A percentile compares a stretch with the other conserved stretches of the same genome.
phyloP scores from a whole-genome alignment of 805 yeast genomes.

The Yarrowia keelungensis region DNA sequence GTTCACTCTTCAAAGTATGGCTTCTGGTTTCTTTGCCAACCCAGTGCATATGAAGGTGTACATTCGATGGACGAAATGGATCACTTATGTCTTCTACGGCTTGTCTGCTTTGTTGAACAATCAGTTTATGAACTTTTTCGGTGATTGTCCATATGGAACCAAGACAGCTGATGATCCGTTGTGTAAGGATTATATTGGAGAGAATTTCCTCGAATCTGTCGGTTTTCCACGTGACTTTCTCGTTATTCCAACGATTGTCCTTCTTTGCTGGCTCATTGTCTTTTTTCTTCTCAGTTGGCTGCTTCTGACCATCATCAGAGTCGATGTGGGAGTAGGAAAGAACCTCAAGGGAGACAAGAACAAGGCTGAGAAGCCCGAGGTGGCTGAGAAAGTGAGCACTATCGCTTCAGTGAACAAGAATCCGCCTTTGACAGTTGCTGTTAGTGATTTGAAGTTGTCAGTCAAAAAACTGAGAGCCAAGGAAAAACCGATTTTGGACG shows the following conservation, averaged over 20 bases:
- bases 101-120: slow-evolving; percentile 73
- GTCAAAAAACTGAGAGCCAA: slow-evolving; percentile 41
- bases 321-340: slow-evolving; percentile 60
- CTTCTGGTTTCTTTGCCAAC: slow-evolving; percentile 82
- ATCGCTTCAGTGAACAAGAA: slow-evolving; percentile 42
- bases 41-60: slow-evolving; percentile 79
- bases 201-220: slow-evolving; percentile 58
- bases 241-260: slow-evolving; percentile 66
- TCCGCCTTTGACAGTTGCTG: slow-evolving; percentile 19
- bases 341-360: slow-evolving; percentile 38
- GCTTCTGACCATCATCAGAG: slow-evolving; percentile 57
- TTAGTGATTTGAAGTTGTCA: slow-evolving; percentile 39
- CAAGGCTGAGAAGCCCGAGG: slow-evolving; percentile 5
- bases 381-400: slow-evolving; percentile 33
- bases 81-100: slow-evolving; percentile 78
- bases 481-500: slow-evolving; percentile 53
- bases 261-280: slow-evolving; percentile 65
- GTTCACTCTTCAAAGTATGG: slow-evolving; percentile 75
- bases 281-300: slow-evolving; percentile 59
- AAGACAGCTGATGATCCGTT: slow-evolving; percentile 45
- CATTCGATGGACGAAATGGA: slow-evolving; percentile 82
- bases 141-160: slow-evolving; percentile 59
- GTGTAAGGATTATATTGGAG: slow-evolving; percentile 63
- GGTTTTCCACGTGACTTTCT: slow-evolving; percentile 74
- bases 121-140: slow-evolving; percentile 67